A percentile compares a stretch with the other conserved stretches of the same genome.
phyloP scores from a whole-genome alignment of 1,284 basidiomycete genomes.

The Moesziomyces sp. region DNA sequence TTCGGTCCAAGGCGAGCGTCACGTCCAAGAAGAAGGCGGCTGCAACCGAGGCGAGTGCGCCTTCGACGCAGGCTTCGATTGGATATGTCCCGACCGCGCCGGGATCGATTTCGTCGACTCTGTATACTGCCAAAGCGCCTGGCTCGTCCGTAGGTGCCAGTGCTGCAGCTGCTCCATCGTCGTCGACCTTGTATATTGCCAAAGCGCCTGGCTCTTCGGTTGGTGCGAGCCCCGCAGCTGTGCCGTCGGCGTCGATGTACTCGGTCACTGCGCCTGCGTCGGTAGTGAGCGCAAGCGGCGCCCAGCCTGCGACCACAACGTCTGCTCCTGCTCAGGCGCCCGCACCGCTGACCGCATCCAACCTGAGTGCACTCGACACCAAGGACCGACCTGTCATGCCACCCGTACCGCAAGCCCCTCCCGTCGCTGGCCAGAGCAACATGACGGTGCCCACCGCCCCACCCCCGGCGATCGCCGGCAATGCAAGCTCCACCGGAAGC shows the following conservation, averaged over 20 bases:
- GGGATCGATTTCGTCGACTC: conserved; percentile 30
- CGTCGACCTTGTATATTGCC: conserved; percentile 29
- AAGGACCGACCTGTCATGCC: conserved; percentile 38
- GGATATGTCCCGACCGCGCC: conserved; percentile 37
- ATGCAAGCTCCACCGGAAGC: conserved; percentile 16
- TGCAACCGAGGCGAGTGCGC: conserved; percentile 3
- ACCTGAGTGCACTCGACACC: conserved; percentile 31
- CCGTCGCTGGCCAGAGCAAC: conserved; percentile 24
- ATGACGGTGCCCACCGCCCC: conserved; percentile 45
- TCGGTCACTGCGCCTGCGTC: conserved; percentile 35
- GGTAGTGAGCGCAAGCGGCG: conserved; percentile 10
- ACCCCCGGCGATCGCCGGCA: conserved; percentile 40
- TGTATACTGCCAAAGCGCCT: conserved; percentile 40
- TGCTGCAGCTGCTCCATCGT: conserved; percentile 1
- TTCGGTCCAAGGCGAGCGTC: conserved; percentile 32
- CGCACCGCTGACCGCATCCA: conserved; percentile 32
- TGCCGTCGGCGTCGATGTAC: conserved; percentile 35
- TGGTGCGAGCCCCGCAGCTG: conserved; percentile 7
- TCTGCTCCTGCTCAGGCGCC: conserved; percentile 8
- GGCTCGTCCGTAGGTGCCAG: conserved; percentile 26
- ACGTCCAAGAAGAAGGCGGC: conserved; percentile 19
- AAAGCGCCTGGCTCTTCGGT: conserved; percentile 43
- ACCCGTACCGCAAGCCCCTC: conserved; percentile 37
- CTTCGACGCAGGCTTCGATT: conserved; percentile 21
- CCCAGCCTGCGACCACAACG: not conserved